Base-by-base conservation (phyloP, 1,284 basidiomycete genomes). In the Termitomyces sp. region DNA sequence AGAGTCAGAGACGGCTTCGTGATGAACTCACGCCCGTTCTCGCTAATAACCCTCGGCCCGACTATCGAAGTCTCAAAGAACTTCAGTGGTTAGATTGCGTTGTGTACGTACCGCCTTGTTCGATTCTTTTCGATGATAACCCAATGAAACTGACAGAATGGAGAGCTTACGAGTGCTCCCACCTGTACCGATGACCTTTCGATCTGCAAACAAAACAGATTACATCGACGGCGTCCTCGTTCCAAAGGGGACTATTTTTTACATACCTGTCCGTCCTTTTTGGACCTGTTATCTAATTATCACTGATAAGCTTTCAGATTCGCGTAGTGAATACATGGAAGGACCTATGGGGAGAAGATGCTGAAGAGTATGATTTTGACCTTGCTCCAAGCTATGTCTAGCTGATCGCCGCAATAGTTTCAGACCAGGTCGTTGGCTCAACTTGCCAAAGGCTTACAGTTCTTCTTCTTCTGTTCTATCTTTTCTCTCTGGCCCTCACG, bases 271-370 rank as follows among this genome's bases (percentile, higher is more conserved):
- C 48, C 21, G 71, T 68, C 34, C 5, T 12, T 38, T 9, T 39
- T 19, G 50, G 26, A 41, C 17, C 21, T 19, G 31, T 30, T 55
- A 4, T 5, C 34, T 24, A 33, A 44, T 31, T 17, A 33, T 31
- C 31, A 5, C 40, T 52, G 8, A 41, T n/a, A 5, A 33, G 5
- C 19, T 24, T 12, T 10, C 57, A 78, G 76, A 79, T 80, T 55
- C 73, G 77, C 34, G 74, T 75, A 2, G 68, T 79, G 48, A 80
- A 79, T 53, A 78, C 76, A 5, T 75, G 71, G 69, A 71, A 71
- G 52, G 67, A 68, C 8, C 58, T 75, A 5, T 79, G 77, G 77
- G 77, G 77, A 13, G 67, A 70, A 17, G 74, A 79, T 55, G 74
- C 77, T 2, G 75, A 77, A 60, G 71, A 73, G 72, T 74, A 61